Percentiles rank a stretch among this genome's conserved stretches.
Conservation (phyloP, 345 rosid genomes). For the Salix koriyanagi region DNA sequence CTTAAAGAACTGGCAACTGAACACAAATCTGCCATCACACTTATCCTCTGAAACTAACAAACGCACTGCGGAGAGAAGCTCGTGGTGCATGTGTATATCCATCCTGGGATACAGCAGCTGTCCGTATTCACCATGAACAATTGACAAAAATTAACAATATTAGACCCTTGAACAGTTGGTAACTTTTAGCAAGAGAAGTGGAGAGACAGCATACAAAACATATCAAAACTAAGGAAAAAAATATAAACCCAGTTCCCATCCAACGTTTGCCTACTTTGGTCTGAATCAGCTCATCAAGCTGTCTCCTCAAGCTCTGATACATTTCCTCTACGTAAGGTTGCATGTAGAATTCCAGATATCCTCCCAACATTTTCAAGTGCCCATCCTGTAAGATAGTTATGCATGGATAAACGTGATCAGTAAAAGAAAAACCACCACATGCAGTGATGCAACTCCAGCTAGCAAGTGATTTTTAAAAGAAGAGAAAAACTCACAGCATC, state of each 20-base stretch:
- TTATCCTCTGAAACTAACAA: conserved; percentile 54
- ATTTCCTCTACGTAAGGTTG: conserved; percentile 58
- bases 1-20: conserved; percentile 51
- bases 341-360: conserved; percentile 85
- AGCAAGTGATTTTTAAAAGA: not conserved
- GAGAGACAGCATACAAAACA: not conserved
- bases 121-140: conserved; percentile 13
- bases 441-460: no score
- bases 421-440: not conserved
- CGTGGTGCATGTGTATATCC: conserved; percentile 45
- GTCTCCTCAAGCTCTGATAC: conserved; percentile 59
- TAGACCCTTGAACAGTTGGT: conserved; percentile 4
- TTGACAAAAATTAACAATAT: conserved; percentile 7
- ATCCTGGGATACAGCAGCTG: conserved; percentile 74
- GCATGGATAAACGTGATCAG: not conserved
- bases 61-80: conserved; percentile 59
- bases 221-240: not conserved
- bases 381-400: conserved; percentile 52
- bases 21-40: conserved; percentile 70
- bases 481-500: conserved; percentile 41
- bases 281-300: conserved; percentile 76
- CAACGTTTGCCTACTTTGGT: conserved; percentile 51
- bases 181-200: not conserved
- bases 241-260: not conserved
- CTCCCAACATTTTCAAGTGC: conserved; percentile 89